Conservation (phyloP, 78 protist genomes). For the Protostelium mycophagum region DNA sequence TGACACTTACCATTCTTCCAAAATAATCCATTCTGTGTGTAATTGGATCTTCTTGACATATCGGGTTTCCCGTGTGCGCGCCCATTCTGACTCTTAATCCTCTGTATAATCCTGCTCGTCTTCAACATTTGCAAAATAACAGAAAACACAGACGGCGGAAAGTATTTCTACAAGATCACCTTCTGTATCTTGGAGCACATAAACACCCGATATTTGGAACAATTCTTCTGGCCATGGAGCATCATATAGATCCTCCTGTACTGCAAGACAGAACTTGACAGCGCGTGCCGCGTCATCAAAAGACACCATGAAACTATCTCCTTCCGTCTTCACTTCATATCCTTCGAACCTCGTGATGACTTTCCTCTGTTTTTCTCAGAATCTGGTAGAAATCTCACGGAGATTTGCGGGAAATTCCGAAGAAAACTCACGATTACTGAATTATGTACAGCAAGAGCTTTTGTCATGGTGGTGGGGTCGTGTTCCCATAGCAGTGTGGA, state of each 20-base stretch:
- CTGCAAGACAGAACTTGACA: neutral
- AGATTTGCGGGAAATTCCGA: too few relatives aligned
- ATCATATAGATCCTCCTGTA: neutral
- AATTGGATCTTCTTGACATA: neutral
- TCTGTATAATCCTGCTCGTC: neutral
- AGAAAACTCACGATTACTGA: neutral
- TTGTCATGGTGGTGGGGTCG: constrained; percentile 11
- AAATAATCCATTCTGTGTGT: constrained; percentile 7
- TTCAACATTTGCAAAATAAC: neutral
- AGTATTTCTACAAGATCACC: neutral
- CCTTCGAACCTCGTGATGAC: constrained; percentile 3
- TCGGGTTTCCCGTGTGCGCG: constrained; percentile 6
- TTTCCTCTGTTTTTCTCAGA: neutral
- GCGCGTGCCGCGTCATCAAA: neutral
- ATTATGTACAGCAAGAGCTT: constrained; percentile 24
- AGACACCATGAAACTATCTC: constrained; percentile 39
- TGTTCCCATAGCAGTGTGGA: constrained; percentile 43
- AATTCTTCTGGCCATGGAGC: constrained; percentile 7
- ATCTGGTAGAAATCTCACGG: neutral
- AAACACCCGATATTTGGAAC: neutral
- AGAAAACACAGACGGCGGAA: too few relatives aligned
- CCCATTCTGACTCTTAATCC: constrained; percentile 11
- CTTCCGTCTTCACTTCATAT: constrained; percentile 46
- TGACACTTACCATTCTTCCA: neutral
- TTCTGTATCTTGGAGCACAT: neutral